Conservation (phyloP, 805 yeast genomes). For the Dipodascus albidus region DNA sequence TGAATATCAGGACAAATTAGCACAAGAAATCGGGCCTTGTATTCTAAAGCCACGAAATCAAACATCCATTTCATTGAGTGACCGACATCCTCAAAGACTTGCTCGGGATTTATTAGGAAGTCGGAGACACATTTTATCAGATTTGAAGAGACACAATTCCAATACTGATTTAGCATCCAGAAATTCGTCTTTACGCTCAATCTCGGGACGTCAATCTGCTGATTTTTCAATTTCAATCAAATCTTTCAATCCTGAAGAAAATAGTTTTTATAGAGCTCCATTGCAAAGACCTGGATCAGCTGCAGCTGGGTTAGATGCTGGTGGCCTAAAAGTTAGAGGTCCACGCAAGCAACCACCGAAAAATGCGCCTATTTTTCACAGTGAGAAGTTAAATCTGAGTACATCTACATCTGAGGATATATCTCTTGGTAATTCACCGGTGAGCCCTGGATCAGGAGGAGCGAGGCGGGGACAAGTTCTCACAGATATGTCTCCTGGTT, state of each 20-base stretch:
- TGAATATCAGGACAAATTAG: constrained; percentile 29
- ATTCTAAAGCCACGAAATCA: constrained; percentile 43
- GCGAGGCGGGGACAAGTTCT: neutral
- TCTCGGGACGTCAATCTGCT: neutral
- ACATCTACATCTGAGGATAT: too few species aligned
- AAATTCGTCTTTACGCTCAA: neutral
- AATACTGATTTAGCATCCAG: constrained; percentile 1
- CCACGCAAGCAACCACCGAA: neutral
- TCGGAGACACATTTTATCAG: constrained; percentile 54
- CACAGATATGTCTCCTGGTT: neutral
- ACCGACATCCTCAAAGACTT: constrained; percentile 46
- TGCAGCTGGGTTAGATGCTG: neutral
- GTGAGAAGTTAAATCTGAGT: neutral
- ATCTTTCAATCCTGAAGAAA: neutral
- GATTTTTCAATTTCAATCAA: neutral
- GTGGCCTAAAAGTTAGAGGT: neutral
- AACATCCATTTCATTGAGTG: constrained; percentile 38
- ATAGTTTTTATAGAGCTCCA: neutral
- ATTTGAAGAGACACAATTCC: constrained; percentile 33
- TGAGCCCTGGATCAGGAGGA: neutral
- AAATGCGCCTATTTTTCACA: neutral
- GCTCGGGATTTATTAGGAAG: constrained; percentile 49
- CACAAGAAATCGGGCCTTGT: constrained; percentile 56
- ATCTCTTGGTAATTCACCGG: neutral
- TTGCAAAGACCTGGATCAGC: neutral